A percentile compares a stretch with the other conserved stretches of the same genome.
Evolutionary conservation across 2,329 filamentous ascomycete species (phyloP).

Genomic region (Colletotrichum euphorbiae): DNA sequence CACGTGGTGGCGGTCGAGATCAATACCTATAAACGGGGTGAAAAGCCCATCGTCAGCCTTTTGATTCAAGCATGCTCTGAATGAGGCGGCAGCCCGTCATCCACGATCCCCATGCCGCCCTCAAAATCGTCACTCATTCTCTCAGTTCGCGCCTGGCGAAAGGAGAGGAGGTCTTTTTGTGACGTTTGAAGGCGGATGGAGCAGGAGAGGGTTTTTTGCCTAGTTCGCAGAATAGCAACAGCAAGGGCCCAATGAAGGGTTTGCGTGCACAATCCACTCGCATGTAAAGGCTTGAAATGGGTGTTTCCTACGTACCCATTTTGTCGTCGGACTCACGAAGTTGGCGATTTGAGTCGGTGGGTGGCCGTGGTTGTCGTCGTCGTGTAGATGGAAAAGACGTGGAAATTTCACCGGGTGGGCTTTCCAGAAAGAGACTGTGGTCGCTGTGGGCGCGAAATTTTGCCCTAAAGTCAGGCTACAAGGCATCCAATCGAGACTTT

Average conservation of each 20-base stretch:
- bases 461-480: conserved; percentile 20
- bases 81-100: conserved; percentile 49
- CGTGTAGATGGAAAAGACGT: conserved; percentile 40
- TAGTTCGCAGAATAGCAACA: conserved; percentile 39
- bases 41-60: conserved; percentile 70
- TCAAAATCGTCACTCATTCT: not conserved
- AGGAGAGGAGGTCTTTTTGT: not conserved
- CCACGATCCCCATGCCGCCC: conserved; percentile 4
- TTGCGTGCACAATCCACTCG: conserved; percentile 47
- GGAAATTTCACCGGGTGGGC: conserved; percentile 18
- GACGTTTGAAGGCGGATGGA: conserved; percentile 3
- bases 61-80: conserved; percentile 72
- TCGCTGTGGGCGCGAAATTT: conserved; percentile 23
- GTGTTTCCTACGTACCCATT: conserved; percentile 69
- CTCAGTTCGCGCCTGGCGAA: not conserved
- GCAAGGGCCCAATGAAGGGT: conserved; percentile 12
- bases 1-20: conserved; percentile 77
- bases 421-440: not conserved
- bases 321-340: conserved; percentile 61
- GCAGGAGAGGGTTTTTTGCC: conserved; percentile 41
- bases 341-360: conserved; percentile 53
- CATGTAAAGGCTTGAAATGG: conserved; percentile 53
- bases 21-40: conserved; percentile 70
- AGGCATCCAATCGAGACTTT: conserved; percentile 18
- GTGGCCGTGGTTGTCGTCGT: conserved; percentile 51